Percentiles rank a stretch among this genome's conserved stretches.
phyloP scores from a whole-genome alignment of 257 asterid species.

The Primulina huaijiensis region DNA sequence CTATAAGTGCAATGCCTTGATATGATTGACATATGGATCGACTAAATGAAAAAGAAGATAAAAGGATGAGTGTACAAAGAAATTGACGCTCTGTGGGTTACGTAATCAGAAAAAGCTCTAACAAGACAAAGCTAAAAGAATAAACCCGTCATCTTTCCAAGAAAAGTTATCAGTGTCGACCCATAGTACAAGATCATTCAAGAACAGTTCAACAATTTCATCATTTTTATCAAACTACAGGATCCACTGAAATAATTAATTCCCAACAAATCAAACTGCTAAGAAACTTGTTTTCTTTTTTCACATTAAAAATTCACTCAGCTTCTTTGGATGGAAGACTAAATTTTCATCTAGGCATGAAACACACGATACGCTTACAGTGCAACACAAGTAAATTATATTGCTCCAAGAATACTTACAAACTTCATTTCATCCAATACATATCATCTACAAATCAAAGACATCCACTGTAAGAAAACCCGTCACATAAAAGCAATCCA shows the following conservation, averaged over 20 bases:
- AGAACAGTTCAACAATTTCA: neutral
- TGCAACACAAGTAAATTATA: too few relatives aligned
- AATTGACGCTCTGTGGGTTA: neutral
- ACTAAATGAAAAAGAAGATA: neutral
- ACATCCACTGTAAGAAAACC: too few relatives aligned
- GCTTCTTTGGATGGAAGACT: too few relatives aligned
- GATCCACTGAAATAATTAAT: neutral
- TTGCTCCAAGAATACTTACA: too few relatives aligned
- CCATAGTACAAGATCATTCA: neutral
- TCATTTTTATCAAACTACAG: neutral
- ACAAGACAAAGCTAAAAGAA: neutral
- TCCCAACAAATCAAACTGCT: neutral
- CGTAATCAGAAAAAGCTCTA: neutral
- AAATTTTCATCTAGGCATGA: neutral
- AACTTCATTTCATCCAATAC: too few relatives aligned
- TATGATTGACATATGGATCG: too few relatives aligned
- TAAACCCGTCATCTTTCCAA: neutral
- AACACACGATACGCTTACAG: neutral
- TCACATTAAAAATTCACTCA: neutral
- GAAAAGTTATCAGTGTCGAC: neutral
- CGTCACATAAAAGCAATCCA: too few relatives aligned
- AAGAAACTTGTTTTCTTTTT: neutral
- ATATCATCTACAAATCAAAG: too few relatives aligned
- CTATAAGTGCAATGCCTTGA: too few relatives aligned
- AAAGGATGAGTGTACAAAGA: neutral